Percentiles rank a stretch among this genome's conserved stretches.
Conservation (phyloP, 2,329 filamentous ascomycete species). For the Diaporthe australafricana region DNA sequence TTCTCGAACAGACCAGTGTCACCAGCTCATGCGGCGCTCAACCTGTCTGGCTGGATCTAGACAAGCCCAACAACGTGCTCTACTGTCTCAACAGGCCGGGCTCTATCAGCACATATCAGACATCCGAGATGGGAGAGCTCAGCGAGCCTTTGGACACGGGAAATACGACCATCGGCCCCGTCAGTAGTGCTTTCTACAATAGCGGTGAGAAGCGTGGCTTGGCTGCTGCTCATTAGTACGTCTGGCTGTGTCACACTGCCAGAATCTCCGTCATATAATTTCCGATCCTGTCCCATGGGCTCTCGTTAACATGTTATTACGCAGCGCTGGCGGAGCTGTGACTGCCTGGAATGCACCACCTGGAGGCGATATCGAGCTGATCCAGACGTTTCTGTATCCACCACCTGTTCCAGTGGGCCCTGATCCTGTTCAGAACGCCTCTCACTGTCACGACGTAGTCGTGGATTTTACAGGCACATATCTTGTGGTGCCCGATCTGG, state of each 20-base stretch:
- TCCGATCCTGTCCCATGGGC: neutral
- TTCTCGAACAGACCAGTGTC: neutral
- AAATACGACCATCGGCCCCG: neutral
- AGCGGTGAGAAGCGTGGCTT: neutral
- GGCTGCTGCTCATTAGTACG: constrained; percentile 2
- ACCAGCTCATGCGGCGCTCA: neutral
- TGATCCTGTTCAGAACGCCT: neutral
- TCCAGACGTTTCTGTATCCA: neutral
- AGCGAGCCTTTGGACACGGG: neutral
- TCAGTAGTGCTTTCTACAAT: neutral
- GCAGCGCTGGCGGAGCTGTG: neutral
- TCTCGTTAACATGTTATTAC: neutral
- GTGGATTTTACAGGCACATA: neutral
- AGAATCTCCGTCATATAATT: neutral
- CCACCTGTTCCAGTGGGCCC: neutral
- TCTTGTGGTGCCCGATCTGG: neutral
- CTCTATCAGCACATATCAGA: neutral
- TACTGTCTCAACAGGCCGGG: constrained; percentile 3
- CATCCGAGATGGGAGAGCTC: neutral
- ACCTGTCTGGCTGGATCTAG: neutral
- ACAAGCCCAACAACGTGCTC: neutral
- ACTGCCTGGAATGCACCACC: neutral
- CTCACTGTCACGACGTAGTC: neutral
- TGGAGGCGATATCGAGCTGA: neutral
- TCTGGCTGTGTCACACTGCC: neutral